These are phyloP conservation scores for Brassica juncea DNA, from an alignment of 345 rosid genomes.

Conservation along the genomic window DNA sequence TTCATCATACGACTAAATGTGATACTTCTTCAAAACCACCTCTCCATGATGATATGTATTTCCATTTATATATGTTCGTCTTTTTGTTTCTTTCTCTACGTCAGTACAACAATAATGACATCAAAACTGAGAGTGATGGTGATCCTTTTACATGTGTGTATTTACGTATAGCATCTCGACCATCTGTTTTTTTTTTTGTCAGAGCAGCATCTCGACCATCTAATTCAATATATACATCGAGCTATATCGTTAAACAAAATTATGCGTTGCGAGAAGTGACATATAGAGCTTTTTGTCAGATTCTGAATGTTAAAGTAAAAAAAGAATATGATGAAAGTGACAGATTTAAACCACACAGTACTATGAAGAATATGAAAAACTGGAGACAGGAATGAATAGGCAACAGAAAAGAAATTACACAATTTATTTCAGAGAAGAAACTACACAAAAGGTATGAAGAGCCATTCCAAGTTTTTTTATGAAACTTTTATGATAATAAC, in stretches of 20 bases:
- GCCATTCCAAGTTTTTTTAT: neutral
- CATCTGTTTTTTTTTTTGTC: too few species aligned
- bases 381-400: neutral
- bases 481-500: too few species aligned
- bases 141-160: neutral
- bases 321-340: neutral
- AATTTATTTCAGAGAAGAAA: too few species aligned
- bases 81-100: neutral
- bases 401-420: neutral
- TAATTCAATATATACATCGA: neutral
- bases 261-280: neutral
- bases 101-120: neutral
- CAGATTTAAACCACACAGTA: neutral
- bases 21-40: neutral
- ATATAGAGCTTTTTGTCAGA: neutral
- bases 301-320: neutral
- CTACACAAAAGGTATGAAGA: neutral
- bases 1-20: neutral
- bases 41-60: neutral
- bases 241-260: neutral
- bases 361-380: neutral
- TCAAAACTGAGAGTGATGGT: neutral
- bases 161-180: neutral
- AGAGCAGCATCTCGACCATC: too few species aligned
- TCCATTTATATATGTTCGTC: neutral